Evolutionary conservation across 1,284 basidiomycete genomes (phyloP), one percentile per base, ranked within the genome.

Genomic region (Vanrija pseudolonga): DNA sequence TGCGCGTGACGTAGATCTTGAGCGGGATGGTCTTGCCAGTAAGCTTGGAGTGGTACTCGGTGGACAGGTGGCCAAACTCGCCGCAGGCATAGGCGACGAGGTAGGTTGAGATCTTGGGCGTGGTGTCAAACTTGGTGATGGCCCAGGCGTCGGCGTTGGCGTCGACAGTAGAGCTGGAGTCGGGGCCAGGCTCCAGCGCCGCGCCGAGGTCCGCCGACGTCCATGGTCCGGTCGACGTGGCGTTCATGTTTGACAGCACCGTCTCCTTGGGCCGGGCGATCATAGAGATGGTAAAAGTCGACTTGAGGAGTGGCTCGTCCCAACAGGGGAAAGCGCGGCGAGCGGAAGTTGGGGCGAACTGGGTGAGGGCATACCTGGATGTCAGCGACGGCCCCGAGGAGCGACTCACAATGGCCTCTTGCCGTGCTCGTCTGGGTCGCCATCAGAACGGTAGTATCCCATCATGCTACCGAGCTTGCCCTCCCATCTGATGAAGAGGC

Each of bases 271-370:
- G 67, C 57, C 86, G 85, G 37, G 90, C 90, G 62, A 98, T 83
- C 80, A 97, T 81, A 17, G 86, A 87, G 64, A 96, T 79, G 28
- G 50, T 80, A 73, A 88, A 96, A 1, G 86, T 92, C 3, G 92
- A 88, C 75, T 97, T 98, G 66, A 95, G 81, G 19, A 85, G 81
- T 22, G 95, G 94, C 72, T 98, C 92, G 72, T 96, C 95, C 89
- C 89, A 97, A 64, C 78, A 72, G 59, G 89, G 90, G 72, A 91
- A 88, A 11, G 87, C 86, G 47, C 84, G 80, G 54, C 93, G 81
- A 4, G 92, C 92, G 55, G 86, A 84, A 24, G 90, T 95, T n/a
- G 94, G 86, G 84, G 96, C 77, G 51, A 79, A 76, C 71, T 93
- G 89, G 24, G 90, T 92, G 55, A 93, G 78, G 40, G 87, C 80